Percentiles rank a stretch among this genome's conserved stretches.
phyloP scores from a whole-genome alignment of 1,284 basidiomycete species.

The Earliella scabrosa region DNA sequence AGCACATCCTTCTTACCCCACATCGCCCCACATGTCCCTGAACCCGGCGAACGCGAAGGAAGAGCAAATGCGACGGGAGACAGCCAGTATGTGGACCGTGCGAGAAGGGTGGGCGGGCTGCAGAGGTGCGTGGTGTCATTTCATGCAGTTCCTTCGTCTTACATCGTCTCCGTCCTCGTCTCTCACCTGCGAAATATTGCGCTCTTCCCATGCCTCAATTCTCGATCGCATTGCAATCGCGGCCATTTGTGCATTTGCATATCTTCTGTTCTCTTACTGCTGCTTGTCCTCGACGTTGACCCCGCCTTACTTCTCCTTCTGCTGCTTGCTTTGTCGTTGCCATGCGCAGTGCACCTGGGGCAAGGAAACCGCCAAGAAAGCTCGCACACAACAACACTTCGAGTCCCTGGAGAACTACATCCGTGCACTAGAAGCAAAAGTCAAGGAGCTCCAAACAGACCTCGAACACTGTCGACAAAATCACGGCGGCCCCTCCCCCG shows the following conservation, averaged over 20 bases:
- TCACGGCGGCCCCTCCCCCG: slow-evolving; percentile 31
- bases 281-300: too few relatives aligned
- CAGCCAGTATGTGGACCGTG: slow-evolving; percentile 54
- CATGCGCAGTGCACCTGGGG: slow-evolving; percentile 54
- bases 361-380: slow-evolving; percentile 52
- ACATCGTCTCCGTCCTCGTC: not conserved
- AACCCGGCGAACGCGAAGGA: slow-evolving; percentile 36
- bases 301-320: not conserved
- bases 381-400: slow-evolving; percentile 56
- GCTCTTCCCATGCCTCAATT: too few relatives aligned
- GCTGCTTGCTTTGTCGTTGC: not conserved
- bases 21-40: not conserved
- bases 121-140: slow-evolving; percentile 41
- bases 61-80: slow-evolving; percentile 56
- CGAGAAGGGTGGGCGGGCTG: slow-evolving; percentile 41
- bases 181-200: not conserved
- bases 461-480: slow-evolving; percentile 45
- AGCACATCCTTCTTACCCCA: slow-evolving; percentile 19
- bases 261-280: not conserved
- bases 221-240: too few relatives aligned
- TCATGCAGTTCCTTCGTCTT: not conserved
- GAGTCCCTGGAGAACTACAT: slow-evolving; percentile 54
- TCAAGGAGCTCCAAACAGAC: slow-evolving; percentile 49
- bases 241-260: too few relatives aligned
- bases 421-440: slow-evolving; percentile 48